phyloP scores from a whole-genome alignment of 352 stramenopile species.

The Pythium utonaiense region DNA sequence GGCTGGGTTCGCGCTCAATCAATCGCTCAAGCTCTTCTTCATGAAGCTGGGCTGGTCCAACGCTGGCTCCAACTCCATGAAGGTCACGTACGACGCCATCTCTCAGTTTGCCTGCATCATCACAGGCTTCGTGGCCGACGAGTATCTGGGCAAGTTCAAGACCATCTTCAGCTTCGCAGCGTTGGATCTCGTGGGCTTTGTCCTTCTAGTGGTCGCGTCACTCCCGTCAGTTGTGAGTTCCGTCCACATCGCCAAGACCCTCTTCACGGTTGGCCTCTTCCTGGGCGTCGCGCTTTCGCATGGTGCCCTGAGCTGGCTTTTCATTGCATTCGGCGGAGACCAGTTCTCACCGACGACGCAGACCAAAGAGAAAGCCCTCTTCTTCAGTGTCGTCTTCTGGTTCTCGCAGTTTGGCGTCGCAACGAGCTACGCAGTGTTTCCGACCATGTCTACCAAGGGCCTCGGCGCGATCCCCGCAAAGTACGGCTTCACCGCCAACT shows the following conservation, averaged over 20 bases:
- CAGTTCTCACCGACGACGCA: conserved; percentile 24
- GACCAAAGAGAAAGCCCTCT: conserved; percentile 24
- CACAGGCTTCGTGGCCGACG: conserved; percentile 29
- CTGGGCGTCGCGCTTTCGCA: conserved; percentile 26
- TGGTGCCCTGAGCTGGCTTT: conserved; percentile 20
- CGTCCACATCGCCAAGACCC: conserved; percentile 9
- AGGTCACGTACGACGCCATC: conserved; percentile 27
- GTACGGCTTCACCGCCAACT: conserved; percentile 54
- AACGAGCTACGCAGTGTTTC: conserved; percentile 44
- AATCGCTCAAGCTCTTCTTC: conserved; percentile 31
- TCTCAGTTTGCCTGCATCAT: conserved; percentile 27
- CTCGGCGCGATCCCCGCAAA: conserved; percentile 30
- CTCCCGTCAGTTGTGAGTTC: conserved; percentile 12
- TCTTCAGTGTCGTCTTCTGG: conserved; percentile 56
- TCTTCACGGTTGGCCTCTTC: conserved; percentile 27
- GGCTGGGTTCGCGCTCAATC: conserved; percentile 26
- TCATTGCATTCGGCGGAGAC: conserved; percentile 28
- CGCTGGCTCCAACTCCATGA: conserved; percentile 26
- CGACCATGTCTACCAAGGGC: conserved; percentile 41
- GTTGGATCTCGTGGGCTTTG: conserved; percentile 22
- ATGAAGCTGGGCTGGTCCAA: conserved; percentile 22
- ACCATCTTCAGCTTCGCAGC: conserved; percentile 20
- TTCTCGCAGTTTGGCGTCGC: conserved; percentile 45
- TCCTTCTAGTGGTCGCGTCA: conserved; percentile 20
- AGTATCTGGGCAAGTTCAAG: conserved; percentile 25